Base-by-base conservation (phyloP, 805 yeast genomes). In the Starmerella stigmatis region DNA sequence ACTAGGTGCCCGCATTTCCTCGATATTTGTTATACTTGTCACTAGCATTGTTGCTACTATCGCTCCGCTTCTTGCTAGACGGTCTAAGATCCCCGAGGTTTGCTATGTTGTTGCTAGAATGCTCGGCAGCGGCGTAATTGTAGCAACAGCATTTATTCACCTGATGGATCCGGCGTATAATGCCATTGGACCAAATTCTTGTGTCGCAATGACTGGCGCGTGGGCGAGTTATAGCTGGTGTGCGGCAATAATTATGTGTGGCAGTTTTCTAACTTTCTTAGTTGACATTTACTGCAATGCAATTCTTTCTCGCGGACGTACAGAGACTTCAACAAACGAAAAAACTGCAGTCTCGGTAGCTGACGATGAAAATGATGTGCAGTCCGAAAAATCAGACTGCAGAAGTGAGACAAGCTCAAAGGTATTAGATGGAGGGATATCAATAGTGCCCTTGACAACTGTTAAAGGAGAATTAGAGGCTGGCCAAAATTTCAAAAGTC, bases 61-160 rank as follows among this genome's bases (percentile, higher is more conserved):
- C 20, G 56, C 60, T 8, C 57, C 67, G 15, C 44, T 47, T 34
- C 46, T 52, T 11, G 36, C 51, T 45, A 50, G 49, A 39, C 25
- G 55, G 45, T 17, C 60, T 41, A 47, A 52, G 11, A 49, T 64
- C 33, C 68, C 64, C 9, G 52, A 49, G 13, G 36, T 44, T 22
- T 59, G 53, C 60, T 75, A 60, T 45, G 22, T 52, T 15, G 47
- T 60, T 30, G 64, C 64, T 20, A 49, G 61, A 16, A 74, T 69
- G 64, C 79, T 79, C 55, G 89, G 89, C 54, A 72, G 85, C 4
- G 89, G 89, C 43, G 88, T 81, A 37, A 81, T 81, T 54, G 67
- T 81, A 3, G 81, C 88, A 10, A 81, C 89, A 7, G 84, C 86
- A 0, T 81, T 78, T 54, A 72, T 81, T 47, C 89, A 81, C 63